Percentiles rank a stretch among this genome's conserved stretches.
These are phyloP conservation scores for Neonectria punicea DNA, from an alignment of 2,329 filamentous ascomycete species.

Conservation along the genomic window DNA sequence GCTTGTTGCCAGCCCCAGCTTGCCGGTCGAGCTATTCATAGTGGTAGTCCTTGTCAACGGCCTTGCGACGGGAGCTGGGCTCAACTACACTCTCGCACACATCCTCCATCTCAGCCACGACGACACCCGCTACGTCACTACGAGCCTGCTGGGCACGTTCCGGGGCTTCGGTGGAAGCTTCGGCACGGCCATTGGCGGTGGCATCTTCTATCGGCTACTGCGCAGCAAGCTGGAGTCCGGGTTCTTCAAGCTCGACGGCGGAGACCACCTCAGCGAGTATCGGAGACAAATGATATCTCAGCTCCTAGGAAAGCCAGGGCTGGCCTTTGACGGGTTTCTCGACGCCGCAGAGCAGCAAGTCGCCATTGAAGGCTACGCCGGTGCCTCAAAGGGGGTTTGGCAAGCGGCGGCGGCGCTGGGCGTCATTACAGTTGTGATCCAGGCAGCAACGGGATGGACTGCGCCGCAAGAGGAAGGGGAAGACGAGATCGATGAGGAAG, in stretches of 20 bases:
- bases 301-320: slow-evolving; percentile 62
- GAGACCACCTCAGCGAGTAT: slow-evolving; percentile 44
- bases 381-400: slow-evolving; percentile 58
- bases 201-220: slow-evolving; percentile 75
- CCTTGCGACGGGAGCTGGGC: slow-evolving; percentile 73
- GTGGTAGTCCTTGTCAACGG: slow-evolving; percentile 75
- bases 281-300: slow-evolving; percentile 55
- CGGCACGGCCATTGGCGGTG: slow-evolving; percentile 81
- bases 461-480: slow-evolving; percentile 60
- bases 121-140: slow-evolving; percentile 78
- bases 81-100: slow-evolving; percentile 87
- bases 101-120: slow-evolving; percentile 76
- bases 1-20: slow-evolving; percentile 61
- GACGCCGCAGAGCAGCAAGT: slow-evolving; percentile 54
- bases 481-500: slow-evolving; percentile 47
- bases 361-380: slow-evolving; percentile 60
- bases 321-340: slow-evolving; percentile 58
- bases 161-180: slow-evolving; percentile 85
- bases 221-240: slow-evolving; percentile 63
- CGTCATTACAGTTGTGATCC: slow-evolving; percentile 56
- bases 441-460: slow-evolving; percentile 64
- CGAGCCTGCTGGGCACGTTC: slow-evolving; percentile 81
- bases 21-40: slow-evolving; percentile 65
- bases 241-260: slow-evolving; percentile 62
- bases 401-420: slow-evolving; percentile 57